Conservation (phyloP, 306 rosid species). For the Oxytropis ochrocephala region DNA sequence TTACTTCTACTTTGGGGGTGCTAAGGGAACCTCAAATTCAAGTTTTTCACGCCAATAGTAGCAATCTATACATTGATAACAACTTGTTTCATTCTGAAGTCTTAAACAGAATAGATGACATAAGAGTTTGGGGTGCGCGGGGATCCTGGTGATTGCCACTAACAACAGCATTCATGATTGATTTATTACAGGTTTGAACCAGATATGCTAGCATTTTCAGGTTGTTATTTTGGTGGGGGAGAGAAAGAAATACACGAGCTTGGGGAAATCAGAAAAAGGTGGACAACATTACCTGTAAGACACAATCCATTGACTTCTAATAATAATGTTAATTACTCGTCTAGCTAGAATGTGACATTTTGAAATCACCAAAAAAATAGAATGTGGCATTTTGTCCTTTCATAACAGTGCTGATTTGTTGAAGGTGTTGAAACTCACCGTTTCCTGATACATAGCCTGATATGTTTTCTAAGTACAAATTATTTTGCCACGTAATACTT, state of each 20-base stretch:
- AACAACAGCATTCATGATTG: conserved; percentile 19
- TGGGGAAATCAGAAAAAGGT: conserved; percentile 92
- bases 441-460: conserved; percentile 3
- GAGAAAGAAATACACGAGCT: conserved; percentile 86
- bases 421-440: conserved; percentile 7
- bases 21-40: background rate
- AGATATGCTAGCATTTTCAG: conserved; percentile 98
- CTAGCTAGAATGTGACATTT: background rate
- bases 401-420: background rate
- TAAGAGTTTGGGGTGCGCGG: background rate
- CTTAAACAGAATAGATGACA: background rate
- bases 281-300: conserved; percentile 97
- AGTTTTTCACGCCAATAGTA: background rate
- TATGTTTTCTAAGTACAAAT: background rate
- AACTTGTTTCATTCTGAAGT: background rate
- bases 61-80: background rate
- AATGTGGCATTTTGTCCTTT: conserved; percentile 5
- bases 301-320: conserved; percentile 13
- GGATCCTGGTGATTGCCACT: background rate
- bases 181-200: conserved; percentile 83
- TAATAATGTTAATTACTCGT: background rate
- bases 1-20: conserved; percentile 17
- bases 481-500: background rate
- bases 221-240: conserved; percentile 99
- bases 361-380: background rate